Conservation (phyloP, 2,329 filamentous ascomycete genomes). For the Fusarium sp. region DNA sequence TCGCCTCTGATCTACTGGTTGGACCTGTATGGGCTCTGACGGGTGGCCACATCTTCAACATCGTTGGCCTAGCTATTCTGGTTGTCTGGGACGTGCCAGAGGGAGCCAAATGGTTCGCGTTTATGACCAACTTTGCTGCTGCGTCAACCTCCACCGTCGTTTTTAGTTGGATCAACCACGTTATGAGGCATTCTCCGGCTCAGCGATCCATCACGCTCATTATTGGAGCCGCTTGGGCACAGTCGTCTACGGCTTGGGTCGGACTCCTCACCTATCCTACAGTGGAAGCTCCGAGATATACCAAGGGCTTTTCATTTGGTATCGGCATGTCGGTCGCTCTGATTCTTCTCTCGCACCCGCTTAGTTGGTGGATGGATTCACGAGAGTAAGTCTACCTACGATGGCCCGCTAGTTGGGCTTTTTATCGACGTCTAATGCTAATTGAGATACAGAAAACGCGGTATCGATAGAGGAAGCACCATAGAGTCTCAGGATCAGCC, state of each 20-base stretch:
- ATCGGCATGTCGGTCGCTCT: conserved; percentile 26
- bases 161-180: conserved; percentile 67
- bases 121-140: conserved; percentile 61
- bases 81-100: conserved; percentile 69
- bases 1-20: conserved; percentile 64
- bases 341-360: background rate
- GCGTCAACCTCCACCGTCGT: conserved; percentile 65
- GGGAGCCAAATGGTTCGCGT: conserved; percentile 37
- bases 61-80: conserved; percentile 63
- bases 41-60: conserved; percentile 61
- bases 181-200: conserved; percentile 57
- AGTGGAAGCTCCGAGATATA: conserved; percentile 44
- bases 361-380: background rate
- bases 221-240: conserved; percentile 62
- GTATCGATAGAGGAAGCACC: background rate
- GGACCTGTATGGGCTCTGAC: conserved; percentile 68
- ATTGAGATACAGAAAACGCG: background rate
- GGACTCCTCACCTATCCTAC: conserved; percentile 62
- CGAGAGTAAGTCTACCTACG: background rate
- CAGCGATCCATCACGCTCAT: conserved; percentile 63
- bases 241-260: conserved; percentile 67
- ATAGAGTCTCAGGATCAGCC: background rate
- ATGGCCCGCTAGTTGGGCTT: background rate
- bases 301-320: conserved; percentile 54
- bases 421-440: background rate